Base-by-base conservation (phyloP, 1,284 basidiomycete species). In the Pterula multifida region DNA sequence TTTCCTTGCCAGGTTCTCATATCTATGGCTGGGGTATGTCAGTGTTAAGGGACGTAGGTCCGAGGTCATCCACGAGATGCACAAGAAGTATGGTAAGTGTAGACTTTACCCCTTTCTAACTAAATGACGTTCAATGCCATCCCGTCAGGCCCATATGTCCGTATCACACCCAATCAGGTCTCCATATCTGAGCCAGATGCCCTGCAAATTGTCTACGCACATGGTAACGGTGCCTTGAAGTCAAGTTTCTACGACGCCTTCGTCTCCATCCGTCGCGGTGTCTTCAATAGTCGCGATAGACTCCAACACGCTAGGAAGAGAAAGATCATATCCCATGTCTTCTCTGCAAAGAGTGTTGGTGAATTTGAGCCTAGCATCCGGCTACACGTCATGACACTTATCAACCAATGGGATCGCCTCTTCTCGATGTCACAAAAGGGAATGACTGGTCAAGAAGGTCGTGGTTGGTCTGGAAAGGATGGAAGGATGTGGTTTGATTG, bases 221-320 rank as follows among this genome's bases (percentile, higher is more conserved):
- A 90, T 61, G 86, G 86, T 15, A 89, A 81, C 53, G 85, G 85
- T 12, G 75, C 83, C 15, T 72, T 85, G 54, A 91, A 92, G 63
- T 78, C 83, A 13, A 63, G 78, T 26, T 90, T 90, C 65, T 91
- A 93, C 66, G 89, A 89, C 53, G 83, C 84, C 3, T 89, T 86
- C 69, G 85, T 87, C 35, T 85, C 84, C 48, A 86, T 88, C 55
- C 71, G 71, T 45, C 77, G 84, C 49, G 81, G 85, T 1, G 70
- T 91, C 28, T 92, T 94, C 78, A 92, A 90, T 68, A 91, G 90
- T 1, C 79, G 91, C 45, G 81, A 89, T 60, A 84, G 91, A 45
- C 63, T 67, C 3, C 88, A 92, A 56, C 92, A 96, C 65, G 76
- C 90, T 0, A 80, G 90, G 50, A 93, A 93, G 67, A 80, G 90